Conservation (phyloP, 2,329 filamentous ascomycete species). For the Fusarium sp. region DNA sequence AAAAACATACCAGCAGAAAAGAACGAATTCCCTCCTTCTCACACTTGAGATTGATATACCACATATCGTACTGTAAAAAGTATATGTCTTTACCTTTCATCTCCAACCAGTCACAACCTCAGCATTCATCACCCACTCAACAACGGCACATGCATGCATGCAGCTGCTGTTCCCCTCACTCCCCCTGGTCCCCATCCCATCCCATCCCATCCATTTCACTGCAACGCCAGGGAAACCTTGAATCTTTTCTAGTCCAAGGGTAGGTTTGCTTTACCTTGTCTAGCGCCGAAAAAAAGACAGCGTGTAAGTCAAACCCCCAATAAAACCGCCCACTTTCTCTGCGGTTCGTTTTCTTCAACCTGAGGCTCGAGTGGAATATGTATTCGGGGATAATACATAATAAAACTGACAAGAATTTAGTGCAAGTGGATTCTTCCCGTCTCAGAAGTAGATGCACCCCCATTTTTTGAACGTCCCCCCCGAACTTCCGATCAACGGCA, state of each 20-base stretch:
- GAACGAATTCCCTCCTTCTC: background rate
- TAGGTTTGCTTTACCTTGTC: constrained; percentile 11
- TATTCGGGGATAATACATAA: constrained; percentile 16
- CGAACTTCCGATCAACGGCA: constrained; percentile 29
- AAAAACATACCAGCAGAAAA: background rate
- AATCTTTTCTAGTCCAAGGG: constrained; percentile 23
- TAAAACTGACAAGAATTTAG: background rate
- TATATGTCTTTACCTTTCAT: constrained; percentile 39
- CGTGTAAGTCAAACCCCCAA: constrained; percentile 30
- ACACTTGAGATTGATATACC: constrained; percentile 9
- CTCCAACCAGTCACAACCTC: constrained; percentile 30
- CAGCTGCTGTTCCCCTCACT: background rate
- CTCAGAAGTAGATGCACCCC: constrained; percentile 1
- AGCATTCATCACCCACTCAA: constrained; percentile 27
- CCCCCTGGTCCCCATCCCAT: background rate
- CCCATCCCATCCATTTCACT: background rate
- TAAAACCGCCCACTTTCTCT: constrained; percentile 13
- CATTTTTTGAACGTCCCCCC: constrained; percentile 5
- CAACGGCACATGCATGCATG: constrained; percentile 24
- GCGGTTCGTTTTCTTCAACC: background rate
- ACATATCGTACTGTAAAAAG: constrained; percentile 43
- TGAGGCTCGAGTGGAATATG: constrained; percentile 15
- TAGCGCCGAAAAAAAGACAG: constrained; percentile 17
- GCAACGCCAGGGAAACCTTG: constrained; percentile 33
- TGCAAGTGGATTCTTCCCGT: constrained; percentile 11